phyloP scores from a whole-genome alignment of 805 yeast genomes.

The Saccharomycopsis babjevae region DNA sequence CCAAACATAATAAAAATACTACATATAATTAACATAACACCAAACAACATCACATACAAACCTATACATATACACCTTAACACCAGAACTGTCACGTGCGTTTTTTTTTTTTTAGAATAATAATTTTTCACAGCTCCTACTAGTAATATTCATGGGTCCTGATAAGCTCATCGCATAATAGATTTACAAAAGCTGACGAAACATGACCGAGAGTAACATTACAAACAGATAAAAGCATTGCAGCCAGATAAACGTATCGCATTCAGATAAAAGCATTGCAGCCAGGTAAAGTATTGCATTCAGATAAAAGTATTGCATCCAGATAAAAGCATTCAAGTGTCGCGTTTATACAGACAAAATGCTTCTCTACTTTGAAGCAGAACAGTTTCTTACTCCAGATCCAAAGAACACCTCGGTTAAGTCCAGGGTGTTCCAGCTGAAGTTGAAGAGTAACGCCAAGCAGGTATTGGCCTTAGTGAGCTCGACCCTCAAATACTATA shows the following conservation, averaged over 20 bases:
- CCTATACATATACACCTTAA: neutral
- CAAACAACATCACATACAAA: neutral
- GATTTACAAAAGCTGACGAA: too few relatives aligned
- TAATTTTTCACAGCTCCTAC: neutral
- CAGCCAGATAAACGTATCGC: too few relatives aligned
- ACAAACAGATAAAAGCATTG: neutral
- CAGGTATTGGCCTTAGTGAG: slow-evolving; percentile 78
- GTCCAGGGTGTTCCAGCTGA: slow-evolving; percentile 40
- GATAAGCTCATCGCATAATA: neutral
- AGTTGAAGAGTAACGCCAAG: slow-evolving; percentile 59
- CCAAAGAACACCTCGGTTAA: slow-evolving; percentile 46
- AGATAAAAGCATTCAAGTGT: too few relatives aligned
- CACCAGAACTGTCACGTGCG: neutral
- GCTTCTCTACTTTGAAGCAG: slow-evolving; percentile 34
- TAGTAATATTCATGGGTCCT: neutral
- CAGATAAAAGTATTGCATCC: neutral
- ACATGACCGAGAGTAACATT: neutral
- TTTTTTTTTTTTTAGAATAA: neutral
- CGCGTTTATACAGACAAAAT: slow-evolving; percentile 21
- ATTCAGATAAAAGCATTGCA: neutral
- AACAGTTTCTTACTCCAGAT: slow-evolving; percentile 29
- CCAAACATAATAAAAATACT: neutral
- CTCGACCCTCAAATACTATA: slow-evolving; percentile 65
- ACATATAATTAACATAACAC: too few relatives aligned
- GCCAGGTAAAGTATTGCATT: neutral